phyloP scores from a whole-genome alignment of 192 early-diverging fungal genomes.

The Jimgerdemannia flammicorona region DNA sequence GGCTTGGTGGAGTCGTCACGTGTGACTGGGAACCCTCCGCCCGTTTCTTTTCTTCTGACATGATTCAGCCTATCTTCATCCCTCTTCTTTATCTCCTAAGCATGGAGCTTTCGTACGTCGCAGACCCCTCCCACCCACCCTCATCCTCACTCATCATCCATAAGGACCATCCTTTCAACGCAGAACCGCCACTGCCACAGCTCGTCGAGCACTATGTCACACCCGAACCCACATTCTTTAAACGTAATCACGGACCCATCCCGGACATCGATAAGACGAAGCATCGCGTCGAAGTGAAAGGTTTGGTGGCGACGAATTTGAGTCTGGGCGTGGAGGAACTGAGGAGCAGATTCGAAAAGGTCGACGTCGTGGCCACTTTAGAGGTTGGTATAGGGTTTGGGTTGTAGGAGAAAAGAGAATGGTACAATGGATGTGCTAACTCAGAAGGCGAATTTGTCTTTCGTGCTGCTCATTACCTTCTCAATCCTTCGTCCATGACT shows the following conservation, averaged over 20 bases:
- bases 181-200: slow-evolving; percentile 64
- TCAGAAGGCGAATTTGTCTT: not conserved
- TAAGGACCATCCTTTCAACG: slow-evolving; percentile 78
- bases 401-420: too few relatives aligned
- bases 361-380: slow-evolving; percentile 46
- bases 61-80: too few relatives aligned
- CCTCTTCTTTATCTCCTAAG: too few relatives aligned
- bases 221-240: slow-evolving; percentile 73
- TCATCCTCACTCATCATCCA: slow-evolving; percentile 14
- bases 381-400: slow-evolving; percentile 21
- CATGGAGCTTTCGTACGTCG: too few relatives aligned
- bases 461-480: slow-evolving; percentile 25
- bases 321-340: slow-evolving; percentile 47
- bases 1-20: too few relatives aligned
- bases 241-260: slow-evolving; percentile 88
- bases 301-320: slow-evolving; percentile 1
- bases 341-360: slow-evolving; percentile 41
- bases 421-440: not conserved
- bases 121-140: too few relatives aligned
- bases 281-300: slow-evolving; percentile 60
- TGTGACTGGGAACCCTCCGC: too few relatives aligned
- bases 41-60: too few relatives aligned
- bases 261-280: slow-evolving; percentile 60
- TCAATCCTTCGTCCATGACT: too few relatives aligned
- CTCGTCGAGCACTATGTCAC: slow-evolving; percentile 70